Base-by-base conservation (phyloP, 1,139 yeast species). In the Yamadazyma blattariae region DNA sequence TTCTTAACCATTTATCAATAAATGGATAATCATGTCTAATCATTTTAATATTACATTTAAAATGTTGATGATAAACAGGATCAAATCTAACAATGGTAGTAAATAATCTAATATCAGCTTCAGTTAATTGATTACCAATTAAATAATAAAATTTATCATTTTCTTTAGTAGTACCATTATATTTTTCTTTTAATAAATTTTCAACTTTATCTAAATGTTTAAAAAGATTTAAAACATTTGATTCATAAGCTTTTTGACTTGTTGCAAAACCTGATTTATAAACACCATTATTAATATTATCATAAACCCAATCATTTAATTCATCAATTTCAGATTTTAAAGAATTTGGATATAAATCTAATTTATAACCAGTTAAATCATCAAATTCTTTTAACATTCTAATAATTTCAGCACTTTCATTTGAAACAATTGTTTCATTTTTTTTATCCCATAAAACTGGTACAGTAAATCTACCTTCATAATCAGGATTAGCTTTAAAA, bases 391-490 rank as follows among this genome's bases (percentile, higher is more conserved):
- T 83, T 47, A 90, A 64, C 67, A 88, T 85, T 48, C 97, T 77
- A 47, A 92, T 79, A 49, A 90, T 86, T 56, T 90, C 97, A 24
- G 92, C 69, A 41, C 94, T 82, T 61, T 90, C 97, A 56, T 90
- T 90, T 66, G 77, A 87, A 40, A 90, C 97, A 57, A 90, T 85
- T 3, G 95, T 85, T 40, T 77, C 65, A 26, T 74, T 72, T 59
- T 89, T 82, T 53, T 76, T 84, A 58, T 90, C 97, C 95, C 96
- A 90, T 48, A 90, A 69, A 2, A 89, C 85, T 1, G 97, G 97
- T 26, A 90, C 97, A 1, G 97, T 90, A 56, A 77, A 85, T 44
- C 97, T 71, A 4, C 94, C 96, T 14, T 57, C 64, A 57, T 88
- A 90, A 25, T 82, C 74, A 3, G 92, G 82, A 36, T 87, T 69